Conservation (phyloP, 495 filamentous ascomycete species). For the Xylaria acuta region DNA sequence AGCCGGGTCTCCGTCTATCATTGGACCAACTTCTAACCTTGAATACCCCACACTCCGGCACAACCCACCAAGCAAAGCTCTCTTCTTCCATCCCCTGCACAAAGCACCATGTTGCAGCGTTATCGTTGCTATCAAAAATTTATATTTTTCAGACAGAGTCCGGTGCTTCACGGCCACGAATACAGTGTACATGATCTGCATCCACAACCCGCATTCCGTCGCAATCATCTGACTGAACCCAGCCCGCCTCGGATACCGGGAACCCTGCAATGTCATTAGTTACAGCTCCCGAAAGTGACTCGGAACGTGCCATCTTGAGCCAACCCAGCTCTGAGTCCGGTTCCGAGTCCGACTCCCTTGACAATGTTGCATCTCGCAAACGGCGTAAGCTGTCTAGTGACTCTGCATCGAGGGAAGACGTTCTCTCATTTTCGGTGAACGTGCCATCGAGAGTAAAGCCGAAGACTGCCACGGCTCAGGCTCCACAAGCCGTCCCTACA, state of each 20-base stretch:
- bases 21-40: background rate
- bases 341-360: conserved; percentile 52
- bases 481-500: conserved; percentile 14
- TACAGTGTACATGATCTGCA: conserved; percentile 19
- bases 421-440: conserved; percentile 40
- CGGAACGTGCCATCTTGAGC: conserved; percentile 27
- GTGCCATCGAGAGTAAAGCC: conserved; percentile 59
- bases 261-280: conserved; percentile 23
- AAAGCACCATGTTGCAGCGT: background rate
- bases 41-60: background rate
- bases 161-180: conserved; percentile 26
- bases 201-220: conserved; percentile 12
- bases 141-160: conserved; percentile 26
- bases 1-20: background rate
- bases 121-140: conserved; percentile 25
- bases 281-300: conserved; percentile 20
- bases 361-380: conserved; percentile 54
- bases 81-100: background rate
- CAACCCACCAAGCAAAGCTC: background rate
- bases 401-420: conserved; percentile 22
- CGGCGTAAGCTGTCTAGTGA: conserved; percentile 51
- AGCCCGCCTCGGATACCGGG: conserved; percentile 10
- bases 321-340: conserved; percentile 29
- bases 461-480: conserved; percentile 26
- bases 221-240: background rate